Base-by-base conservation (phyloP, 169 alveolate genomes). In the Prorocentrum cordatum region DNA sequence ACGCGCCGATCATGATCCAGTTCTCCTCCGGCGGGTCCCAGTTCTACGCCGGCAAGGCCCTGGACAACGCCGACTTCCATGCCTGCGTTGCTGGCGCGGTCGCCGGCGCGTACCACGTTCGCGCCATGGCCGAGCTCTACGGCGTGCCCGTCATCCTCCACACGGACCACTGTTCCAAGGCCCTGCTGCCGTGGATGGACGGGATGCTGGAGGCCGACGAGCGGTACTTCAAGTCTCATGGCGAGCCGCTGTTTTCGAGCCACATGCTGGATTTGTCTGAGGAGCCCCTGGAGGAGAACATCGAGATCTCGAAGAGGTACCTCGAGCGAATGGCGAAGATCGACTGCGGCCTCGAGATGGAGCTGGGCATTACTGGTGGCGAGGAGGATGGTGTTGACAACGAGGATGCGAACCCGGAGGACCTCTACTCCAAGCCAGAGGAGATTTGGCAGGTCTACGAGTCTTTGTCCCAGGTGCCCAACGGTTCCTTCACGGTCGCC, bases 91-190 rank as follows among this genome's bases (percentile, higher is more conserved):
- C 83, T 3, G 92, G 92, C 6, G 92, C 92, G 3, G 83, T 83
- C 31, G 42, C 92, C 14, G 92, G 92, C 1, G 92, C 92, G 0
- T 68, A 83, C 62, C 83, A 83, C 62, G 92, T 72, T 12, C 92
- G 92, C 9, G 58, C 33, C 61, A 83, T 83, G 62, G 91, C 91
- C 83, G 39, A 64, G 80, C 58, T 67, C 33, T 83, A 83, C 24
- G 91, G 91, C 10, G 89, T 80, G 89, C 91, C 91, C 16, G 91
- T 83, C 73, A 83, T 83, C 83, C 83, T 83, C 31, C 91, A 83
- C 91, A 66, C 91, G n/a, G 91, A 83, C 66, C 91, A 83, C 83
- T 83, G 91, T 83, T 62, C 61, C 47, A 83, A 83, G 83, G 26
- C 38, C 14, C 66, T 68, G 91, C 62, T 83, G 66, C 91, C 91